Evolutionary conservation across 352 stramenopile genomes (phyloP), one percentile per base, ranked within the genome.

Genomic region (Phytophthora sp.): DNA sequence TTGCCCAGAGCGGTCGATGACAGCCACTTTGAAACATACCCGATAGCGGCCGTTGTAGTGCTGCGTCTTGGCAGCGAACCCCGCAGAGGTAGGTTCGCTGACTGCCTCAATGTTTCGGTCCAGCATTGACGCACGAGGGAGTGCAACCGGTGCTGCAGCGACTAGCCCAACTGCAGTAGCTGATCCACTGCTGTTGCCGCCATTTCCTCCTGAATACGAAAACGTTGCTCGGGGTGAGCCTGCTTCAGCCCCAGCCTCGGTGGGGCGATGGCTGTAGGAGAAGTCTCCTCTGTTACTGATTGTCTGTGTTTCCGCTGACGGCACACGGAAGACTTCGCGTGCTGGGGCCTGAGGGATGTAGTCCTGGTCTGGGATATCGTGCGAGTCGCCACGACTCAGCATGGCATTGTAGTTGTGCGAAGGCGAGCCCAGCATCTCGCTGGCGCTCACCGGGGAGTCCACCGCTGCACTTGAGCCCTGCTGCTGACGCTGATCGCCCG

Each of bases 21-120:
- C 20, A 4, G 5, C 23, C n/a, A 23, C 35, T 18, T 24, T 12
- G 34, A 41, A 21, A 65, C 66, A 18, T 42, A 76, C 62, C 32
- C 69, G 64, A 31, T 67, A 70, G 37, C 66, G 66, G 11, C 65
- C 61, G 3, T 73, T 78, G 61, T 78, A 78, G 12, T 69, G 28
- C 9, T 58, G 55, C 3, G 65, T 53, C 18, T 70, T 68, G 15
- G 60, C 55, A 41, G 44, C 43, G 15, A 64, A 60, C 1, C 37
- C 49, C 27, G 37, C 17, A 18, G 42, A 28, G 7, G 56, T 49
- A 9, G 60, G 45, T 6, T 63, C 61, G 18, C 37, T 57, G 15
- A 64, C 39, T 24, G 67, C 71, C 20, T 76, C 62, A 35, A 79
- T 79, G 30, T 66, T 51, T 17, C 67, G 57, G 5, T 74, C 71